phyloP scores from a whole-genome alignment of 2,329 filamentous ascomycete genomes.

The Aspergillus vadensis region DNA sequence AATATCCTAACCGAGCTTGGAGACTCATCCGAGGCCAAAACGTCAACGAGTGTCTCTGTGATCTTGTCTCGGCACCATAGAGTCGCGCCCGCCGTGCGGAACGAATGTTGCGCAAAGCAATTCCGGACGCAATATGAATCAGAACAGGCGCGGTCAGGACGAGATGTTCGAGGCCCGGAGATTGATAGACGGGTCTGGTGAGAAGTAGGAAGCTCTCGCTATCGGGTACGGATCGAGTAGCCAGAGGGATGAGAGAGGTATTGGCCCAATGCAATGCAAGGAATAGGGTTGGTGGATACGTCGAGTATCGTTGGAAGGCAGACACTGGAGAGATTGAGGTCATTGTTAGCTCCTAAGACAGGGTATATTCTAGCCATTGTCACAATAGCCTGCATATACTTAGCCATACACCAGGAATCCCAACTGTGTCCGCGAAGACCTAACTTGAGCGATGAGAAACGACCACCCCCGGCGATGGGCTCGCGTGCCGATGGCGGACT shows the following conservation, averaged over 20 bases:
- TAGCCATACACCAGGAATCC: slow-evolving; percentile 68
- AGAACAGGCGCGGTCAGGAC: slow-evolving; percentile 74
- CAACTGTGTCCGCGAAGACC: slow-evolving; percentile 71
- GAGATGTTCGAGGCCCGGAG: slow-evolving; percentile 74
- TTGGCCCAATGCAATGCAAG: slow-evolving; percentile 76
- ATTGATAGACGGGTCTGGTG: slow-evolving; percentile 90
- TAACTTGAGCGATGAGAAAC: slow-evolving; percentile 29
- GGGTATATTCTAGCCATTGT: neutral
- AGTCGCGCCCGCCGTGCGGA: slow-evolving; percentile 69
- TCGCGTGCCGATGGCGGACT: slow-evolving; percentile 14
- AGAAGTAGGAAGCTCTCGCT: slow-evolving; percentile 87
- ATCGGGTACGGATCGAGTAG: slow-evolving; percentile 69
- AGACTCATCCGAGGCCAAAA: slow-evolving; percentile 73
- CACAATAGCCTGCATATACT: neutral
- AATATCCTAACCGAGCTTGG: slow-evolving; percentile 73
- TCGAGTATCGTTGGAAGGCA: slow-evolving; percentile 83
- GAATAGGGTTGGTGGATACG: slow-evolving; percentile 79
- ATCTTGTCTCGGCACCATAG: slow-evolving; percentile 69
- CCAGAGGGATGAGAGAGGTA: slow-evolving; percentile 76
- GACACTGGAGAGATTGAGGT: slow-evolving; percentile 54
- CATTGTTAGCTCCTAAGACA: neutral
- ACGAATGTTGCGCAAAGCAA: slow-evolving; percentile 75
- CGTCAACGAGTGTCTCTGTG: slow-evolving; percentile 48
- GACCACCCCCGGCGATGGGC: slow-evolving; percentile 10
- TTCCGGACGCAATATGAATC: slow-evolving; percentile 74